Base-by-base conservation (phyloP, 495 filamentous ascomycete species). In the Aspergillus panamensis region DNA sequence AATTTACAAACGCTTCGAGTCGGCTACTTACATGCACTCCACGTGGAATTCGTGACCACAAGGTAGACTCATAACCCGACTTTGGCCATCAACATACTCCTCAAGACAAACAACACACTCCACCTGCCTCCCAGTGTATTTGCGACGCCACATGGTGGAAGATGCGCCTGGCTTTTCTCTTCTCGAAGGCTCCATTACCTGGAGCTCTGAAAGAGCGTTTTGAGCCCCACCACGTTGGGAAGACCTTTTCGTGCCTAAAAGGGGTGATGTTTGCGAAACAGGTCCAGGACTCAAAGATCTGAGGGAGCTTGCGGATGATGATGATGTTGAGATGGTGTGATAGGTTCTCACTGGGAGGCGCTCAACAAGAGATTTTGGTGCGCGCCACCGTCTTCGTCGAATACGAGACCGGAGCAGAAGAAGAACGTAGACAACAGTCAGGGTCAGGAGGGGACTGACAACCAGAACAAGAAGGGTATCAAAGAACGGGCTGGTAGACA, bases 41-140 rank as follows among this genome's bases (percentile, higher is more conserved):
- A 79, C 93, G 70, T 98, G 94, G 71, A 98, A 98, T 66, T 98
- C 94, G 68, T 98, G 94, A 20, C 94, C 94, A 73, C 94, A 98
- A n/a, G 94, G 94, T 51, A 98, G 75, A 62, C 90, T 96, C 94
- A 98, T 98, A 16, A 98, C 95, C 56, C 84, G 78, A 68, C 91
- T 96, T 63, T 97, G 85, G 30, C 94, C 93, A 70, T 97, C 95
- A 16, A 96, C 78, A 69, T 97, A 98, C 65, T 98, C 95, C 72
- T 98, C 94, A 49, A 97, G 76, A 61, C 94, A 98, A 21, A 98
- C 92, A n/a, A 96, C 94, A 67, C 94, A 98, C 70, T 97, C 94
- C 1, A 89, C 82, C 69, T 97, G 91, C 54, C 88, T 84, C 44
- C 89, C 88, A 68, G 86, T 92, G 64, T 95, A 95, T 61, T 89